Conservation (phyloP, 768 basidiomycete species). For the Epithele typhae region DNA sequence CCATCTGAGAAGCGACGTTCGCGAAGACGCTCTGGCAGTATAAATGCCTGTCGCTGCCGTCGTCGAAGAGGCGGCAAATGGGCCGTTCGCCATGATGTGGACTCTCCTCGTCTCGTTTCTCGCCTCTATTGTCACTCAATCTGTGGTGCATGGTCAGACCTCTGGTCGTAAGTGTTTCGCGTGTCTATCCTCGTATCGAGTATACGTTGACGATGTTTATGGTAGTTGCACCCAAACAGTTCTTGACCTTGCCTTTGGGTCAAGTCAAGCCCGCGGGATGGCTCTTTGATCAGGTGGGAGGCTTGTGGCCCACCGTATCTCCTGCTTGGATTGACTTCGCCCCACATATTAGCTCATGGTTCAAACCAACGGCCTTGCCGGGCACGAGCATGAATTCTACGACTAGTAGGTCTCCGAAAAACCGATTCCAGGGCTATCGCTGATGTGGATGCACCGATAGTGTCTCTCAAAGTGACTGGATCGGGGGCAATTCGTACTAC, state of each 20-base stretch:
- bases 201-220: not conserved
- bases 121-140: slow-evolving; percentile 1
- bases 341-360: slow-evolving; percentile 23
- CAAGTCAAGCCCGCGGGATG: slow-evolving; percentile 28
- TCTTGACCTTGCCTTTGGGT: slow-evolving; percentile 25
- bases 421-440: no score
- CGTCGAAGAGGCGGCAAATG: not conserved
- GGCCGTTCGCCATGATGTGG: slow-evolving; percentile 7
- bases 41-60: no score
- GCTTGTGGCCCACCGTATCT: not conserved
- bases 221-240: slow-evolving; percentile 28
- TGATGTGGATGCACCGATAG: slow-evolving; percentile 9
- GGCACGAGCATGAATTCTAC: slow-evolving; percentile 34
- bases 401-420: slow-evolving; percentile 23
- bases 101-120: slow-evolving; percentile 6
- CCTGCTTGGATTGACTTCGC: not conserved
- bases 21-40: no score
- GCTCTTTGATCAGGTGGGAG: slow-evolving; percentile 27
- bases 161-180: slow-evolving; percentile 8
- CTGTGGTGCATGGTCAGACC: not conserved
- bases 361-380: slow-evolving; percentile 32
- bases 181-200: no score
- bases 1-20: no score
- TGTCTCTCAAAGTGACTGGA: slow-evolving; percentile 32
- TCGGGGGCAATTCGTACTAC: slow-evolving; percentile 30